Evolutionary conservation across 2,329 filamentous ascomycete genomes (phyloP).

Genomic region (Paraphaeosphaeria sporulosa): DNA sequence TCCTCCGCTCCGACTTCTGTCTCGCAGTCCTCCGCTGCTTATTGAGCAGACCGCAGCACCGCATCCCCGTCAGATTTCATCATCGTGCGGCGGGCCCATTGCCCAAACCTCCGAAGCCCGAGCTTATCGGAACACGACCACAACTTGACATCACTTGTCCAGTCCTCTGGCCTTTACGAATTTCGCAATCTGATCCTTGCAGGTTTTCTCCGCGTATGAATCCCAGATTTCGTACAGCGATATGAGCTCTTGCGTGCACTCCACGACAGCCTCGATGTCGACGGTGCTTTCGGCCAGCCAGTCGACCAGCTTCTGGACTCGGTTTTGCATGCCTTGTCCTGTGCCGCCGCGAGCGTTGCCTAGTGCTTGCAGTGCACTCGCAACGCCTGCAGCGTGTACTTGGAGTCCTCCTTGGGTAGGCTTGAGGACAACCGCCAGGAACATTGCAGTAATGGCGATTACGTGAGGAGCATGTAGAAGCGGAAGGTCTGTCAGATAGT

Average conservation of each 20-base stretch:
- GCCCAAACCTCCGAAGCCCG: slow-evolving; percentile 12
- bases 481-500: slow-evolving; percentile 90
- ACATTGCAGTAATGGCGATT: slow-evolving; percentile 84
- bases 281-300: slow-evolving; percentile 89
- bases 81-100: slow-evolving; percentile 18
- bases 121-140: slow-evolving; percentile 16
- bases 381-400: slow-evolving; percentile 51
- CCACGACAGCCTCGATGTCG: slow-evolving; percentile 83
- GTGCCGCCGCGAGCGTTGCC: slow-evolving; percentile 40
- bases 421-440: slow-evolving; percentile 82
- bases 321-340: slow-evolving; percentile 53
- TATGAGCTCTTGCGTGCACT: slow-evolving; percentile 90
- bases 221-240: slow-evolving; percentile 84
- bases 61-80: slow-evolving; percentile 19
- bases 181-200: slow-evolving; percentile 68
- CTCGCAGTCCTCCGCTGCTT: slow-evolving; percentile 9
- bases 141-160: slow-evolving; percentile 55
- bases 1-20: slow-evolving; percentile 3
- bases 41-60: slow-evolving; percentile 4
- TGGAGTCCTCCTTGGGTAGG: slow-evolving; percentile 64
- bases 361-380: slow-evolving; percentile 47
- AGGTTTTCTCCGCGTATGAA: slow-evolving; percentile 68
- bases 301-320: slow-evolving; percentile 72
- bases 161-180: slow-evolving; percentile 68
- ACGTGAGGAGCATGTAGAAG: slow-evolving; percentile 85